A percentile compares a stretch with the other conserved stretches of the same genome.
These are phyloP conservation scores for Peziza echinospora DNA, from an alignment of 495 filamentous ascomycete genomes.

Conservation along the genomic window DNA sequence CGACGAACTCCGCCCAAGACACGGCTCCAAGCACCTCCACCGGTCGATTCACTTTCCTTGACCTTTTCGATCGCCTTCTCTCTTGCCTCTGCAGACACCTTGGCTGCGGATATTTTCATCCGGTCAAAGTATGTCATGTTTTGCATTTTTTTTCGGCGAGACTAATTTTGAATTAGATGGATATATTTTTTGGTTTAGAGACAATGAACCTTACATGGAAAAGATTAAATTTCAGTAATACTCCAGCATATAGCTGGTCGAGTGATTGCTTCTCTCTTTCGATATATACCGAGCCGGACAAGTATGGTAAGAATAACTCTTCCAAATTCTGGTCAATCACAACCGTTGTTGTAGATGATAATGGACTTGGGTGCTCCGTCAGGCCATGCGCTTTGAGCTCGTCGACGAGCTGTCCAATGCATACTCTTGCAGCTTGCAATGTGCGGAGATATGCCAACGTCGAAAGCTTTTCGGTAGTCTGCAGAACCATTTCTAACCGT, in stretches of 20 bases:
- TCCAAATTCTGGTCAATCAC: slow-evolving; percentile 89
- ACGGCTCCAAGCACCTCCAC: slow-evolving; percentile 12
- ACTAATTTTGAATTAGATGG: not conserved
- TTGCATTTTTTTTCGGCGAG: slow-evolving; percentile 21
- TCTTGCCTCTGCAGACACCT: slow-evolving; percentile 27
- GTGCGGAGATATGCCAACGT: slow-evolving; percentile 80
- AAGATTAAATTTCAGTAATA: slow-evolving; percentile 86
- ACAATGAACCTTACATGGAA: slow-evolving; percentile 38
- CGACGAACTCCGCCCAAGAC: slow-evolving; percentile 13
- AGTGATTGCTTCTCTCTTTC: slow-evolving; percentile 77
- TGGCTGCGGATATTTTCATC: slow-evolving; percentile 16
- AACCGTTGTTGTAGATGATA: slow-evolving; percentile 64
- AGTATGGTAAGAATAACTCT: slow-evolving; percentile 88
- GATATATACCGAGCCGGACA: slow-evolving; percentile 83
- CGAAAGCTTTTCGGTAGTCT: slow-evolving; percentile 77
- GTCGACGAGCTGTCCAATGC: slow-evolving; percentile 67
- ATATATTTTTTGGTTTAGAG: not conserved
- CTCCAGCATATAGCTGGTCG: slow-evolving; percentile 76
- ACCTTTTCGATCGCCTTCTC: slow-evolving; percentile 19
- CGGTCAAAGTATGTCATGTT: slow-evolving; percentile 19
- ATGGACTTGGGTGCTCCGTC: slow-evolving; percentile 82
- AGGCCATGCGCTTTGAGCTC: slow-evolving; percentile 86
- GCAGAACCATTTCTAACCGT: slow-evolving; percentile 82
- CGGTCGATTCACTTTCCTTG: slow-evolving; percentile 11
- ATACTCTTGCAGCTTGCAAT: slow-evolving; percentile 68